These are phyloP conservation scores for Pythium coloratum DNA, from an alignment of 352 stramenopile genomes.

Conservation along the genomic window DNA sequence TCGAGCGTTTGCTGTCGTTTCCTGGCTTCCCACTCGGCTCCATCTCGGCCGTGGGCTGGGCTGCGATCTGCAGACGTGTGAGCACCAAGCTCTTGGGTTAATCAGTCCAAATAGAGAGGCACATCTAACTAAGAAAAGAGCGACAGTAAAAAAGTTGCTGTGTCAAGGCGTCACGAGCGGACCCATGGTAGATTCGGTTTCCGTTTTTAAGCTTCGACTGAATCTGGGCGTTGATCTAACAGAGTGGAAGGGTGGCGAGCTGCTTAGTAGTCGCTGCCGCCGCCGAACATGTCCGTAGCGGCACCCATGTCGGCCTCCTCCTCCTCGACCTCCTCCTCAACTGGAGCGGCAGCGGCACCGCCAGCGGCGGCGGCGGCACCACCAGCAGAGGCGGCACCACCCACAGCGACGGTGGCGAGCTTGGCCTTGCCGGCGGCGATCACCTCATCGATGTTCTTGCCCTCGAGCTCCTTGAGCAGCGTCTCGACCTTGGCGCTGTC, in stretches of 20 bases:
- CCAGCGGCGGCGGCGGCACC: constrained; percentile 37
- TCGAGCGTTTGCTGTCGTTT: constrained; percentile 76
- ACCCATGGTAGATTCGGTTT: constrained; percentile 28
- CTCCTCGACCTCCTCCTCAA: constrained; percentile 64
- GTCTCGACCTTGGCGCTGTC: constrained; percentile 78
- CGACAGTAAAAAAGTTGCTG: constrained; percentile 3
- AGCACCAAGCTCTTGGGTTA: constrained; percentile 67
- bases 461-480: constrained; percentile 86
- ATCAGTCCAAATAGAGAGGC: constrained; percentile 1
- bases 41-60: constrained; percentile 79
- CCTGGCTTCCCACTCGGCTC: constrained; percentile 73
- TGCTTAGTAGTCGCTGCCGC: constrained; percentile 69
- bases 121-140: constrained; percentile 13
- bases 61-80: constrained; percentile 71
- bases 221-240: constrained; percentile 24
- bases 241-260: constrained; percentile 6
- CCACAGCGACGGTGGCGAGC: constrained; percentile 79
- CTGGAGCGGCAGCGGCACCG: constrained; percentile 38
- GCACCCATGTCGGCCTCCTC: constrained; percentile 85
- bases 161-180: constrained; percentile 33
- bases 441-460: constrained; percentile 88
- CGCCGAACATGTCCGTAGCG: constrained; percentile 88
- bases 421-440: constrained; percentile 84
- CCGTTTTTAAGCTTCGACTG: constrained; percentile 25
- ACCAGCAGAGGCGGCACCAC: constrained; percentile 44